Conservation (phyloP, 805 yeast genomes). For the Candida morakotiae region DNA sequence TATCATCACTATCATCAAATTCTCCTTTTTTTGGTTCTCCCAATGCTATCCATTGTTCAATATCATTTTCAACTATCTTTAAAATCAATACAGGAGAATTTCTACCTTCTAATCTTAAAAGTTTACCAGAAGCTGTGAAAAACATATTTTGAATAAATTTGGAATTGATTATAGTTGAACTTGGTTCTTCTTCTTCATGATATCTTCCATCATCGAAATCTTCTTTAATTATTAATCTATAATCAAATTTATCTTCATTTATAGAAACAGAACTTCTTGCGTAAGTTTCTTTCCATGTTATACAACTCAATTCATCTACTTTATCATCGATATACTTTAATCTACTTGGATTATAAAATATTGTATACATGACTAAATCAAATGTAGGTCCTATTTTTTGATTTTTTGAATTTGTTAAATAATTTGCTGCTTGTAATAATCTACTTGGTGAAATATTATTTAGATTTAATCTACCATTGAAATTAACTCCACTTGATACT, state of each 20-base stretch:
- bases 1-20: conserved; percentile 24
- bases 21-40: conserved; percentile 32
- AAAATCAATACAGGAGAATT: conserved; percentile 64
- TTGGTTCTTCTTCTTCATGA: conserved; percentile 54
- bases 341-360: conserved; percentile 56
- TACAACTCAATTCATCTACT: conserved; percentile 27
- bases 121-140: conserved; percentile 66
- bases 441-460: conserved; percentile 60
- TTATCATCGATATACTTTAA: conserved; percentile 25
- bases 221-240: conserved; percentile 48
- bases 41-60: conserved; percentile 49
- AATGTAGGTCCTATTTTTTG: conserved; percentile 57
- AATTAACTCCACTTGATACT: conserved; percentile 63
- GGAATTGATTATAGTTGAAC: conserved; percentile 30
- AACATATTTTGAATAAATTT: conserved; percentile 48
- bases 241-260: conserved; percentile 27
- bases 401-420: conserved; percentile 18
- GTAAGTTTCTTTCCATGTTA: conserved; percentile 72
- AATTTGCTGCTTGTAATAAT: conserved; percentile 57
- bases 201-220: conserved; percentile 67
- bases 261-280: conserved; percentile 51
- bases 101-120: conserved; percentile 59
- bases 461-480: conserved; percentile 43
- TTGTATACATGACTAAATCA: conserved; percentile 52
- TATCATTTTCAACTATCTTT: conserved; percentile 31